These are phyloP conservation scores for Blepharisma undulans DNA, from an alignment of 169 alveolate species.

Conservation along the genomic window DNA sequence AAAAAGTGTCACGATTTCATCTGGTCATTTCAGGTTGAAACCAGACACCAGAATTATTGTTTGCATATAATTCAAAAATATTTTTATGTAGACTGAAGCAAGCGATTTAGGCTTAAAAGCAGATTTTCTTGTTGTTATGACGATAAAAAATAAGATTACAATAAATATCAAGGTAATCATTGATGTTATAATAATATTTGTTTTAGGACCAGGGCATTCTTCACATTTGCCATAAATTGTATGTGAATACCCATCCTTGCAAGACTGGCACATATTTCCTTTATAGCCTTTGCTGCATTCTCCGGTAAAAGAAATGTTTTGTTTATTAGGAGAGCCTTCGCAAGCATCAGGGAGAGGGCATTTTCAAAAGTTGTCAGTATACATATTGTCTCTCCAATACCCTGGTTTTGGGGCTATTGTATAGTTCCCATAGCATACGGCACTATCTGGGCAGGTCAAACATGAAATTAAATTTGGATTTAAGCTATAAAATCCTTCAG, in stretches of 20 bases:
- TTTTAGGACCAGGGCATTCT: conserved; percentile 52
- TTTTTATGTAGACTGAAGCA: conserved; percentile 50
- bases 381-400: conserved; percentile 54
- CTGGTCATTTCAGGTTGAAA: conserved; percentile 60
- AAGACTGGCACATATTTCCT: conserved; percentile 53
- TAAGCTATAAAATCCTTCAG: neutral
- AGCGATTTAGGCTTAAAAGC: conserved; percentile 40
- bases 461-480: neutral
- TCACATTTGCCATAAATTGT: conserved; percentile 38
- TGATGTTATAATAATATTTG: neutral
- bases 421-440: conserved; percentile 40
- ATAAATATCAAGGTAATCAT: conserved; percentile 9
- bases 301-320: conserved; percentile 30
- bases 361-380: conserved; percentile 43
- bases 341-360: conserved; percentile 56
- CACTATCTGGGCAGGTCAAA: conserved; percentile 24
- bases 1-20: conserved; percentile 38
- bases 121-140: conserved; percentile 46
- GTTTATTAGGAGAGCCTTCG: conserved; percentile 29
- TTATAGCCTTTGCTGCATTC: conserved; percentile 51
- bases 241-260: conserved; percentile 47
- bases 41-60: conserved; percentile 44
- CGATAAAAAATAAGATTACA: conserved; percentile 24
- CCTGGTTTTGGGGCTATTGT: conserved; percentile 54
- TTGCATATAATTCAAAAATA: conserved; percentile 53